These are phyloP conservation scores for Lactifluus volemus DNA, from an alignment of 768 basidiomycete genomes.

Conservation along the genomic window DNA sequence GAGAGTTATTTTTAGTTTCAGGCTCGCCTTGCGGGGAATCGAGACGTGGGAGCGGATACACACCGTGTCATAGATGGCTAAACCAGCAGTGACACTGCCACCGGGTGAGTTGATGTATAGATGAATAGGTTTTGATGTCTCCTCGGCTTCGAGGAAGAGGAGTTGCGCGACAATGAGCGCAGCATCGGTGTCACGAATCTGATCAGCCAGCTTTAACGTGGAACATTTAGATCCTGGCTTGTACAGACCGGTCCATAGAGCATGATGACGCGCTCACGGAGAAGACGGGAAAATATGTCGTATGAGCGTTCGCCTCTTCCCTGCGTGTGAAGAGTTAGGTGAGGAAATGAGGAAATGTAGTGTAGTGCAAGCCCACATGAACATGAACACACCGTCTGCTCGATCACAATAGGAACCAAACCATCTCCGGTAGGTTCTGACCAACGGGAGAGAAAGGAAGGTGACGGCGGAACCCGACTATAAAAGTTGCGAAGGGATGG, in stretches of 20 bases:
- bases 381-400: slow-evolving; percentile 63
- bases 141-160: slow-evolving; percentile 93
- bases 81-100: slow-evolving; percentile 89
- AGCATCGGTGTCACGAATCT: slow-evolving; percentile 90
- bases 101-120: slow-evolving; percentile 97
- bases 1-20: neutral
- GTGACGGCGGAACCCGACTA: slow-evolving; percentile 30
- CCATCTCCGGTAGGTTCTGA: slow-evolving; percentile 40
- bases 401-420: slow-evolving; percentile 87
- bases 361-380: neutral
- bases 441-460: slow-evolving; percentile 34
- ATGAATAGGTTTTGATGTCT: slow-evolving; percentile 89
- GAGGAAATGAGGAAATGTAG: neutral
- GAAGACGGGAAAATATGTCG: slow-evolving; percentile 91
- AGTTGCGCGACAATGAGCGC: slow-evolving; percentile 86
- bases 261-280: slow-evolving; percentile 93
- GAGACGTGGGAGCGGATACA: slow-evolving; percentile 20
- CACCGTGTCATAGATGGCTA: slow-evolving; percentile 98
- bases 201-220: neutral
- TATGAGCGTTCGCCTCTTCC: slow-evolving; percentile 85
- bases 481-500: neutral
- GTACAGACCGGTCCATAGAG: slow-evolving; percentile 77
- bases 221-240: neutral
- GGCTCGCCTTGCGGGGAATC: neutral
- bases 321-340: slow-evolving; percentile 29